Percentiles rank a stretch among this genome's conserved stretches.
These are phyloP conservation scores for Naganishia albida DNA, from an alignment of 1,284 basidiomycete species.

Conservation along the genomic window DNA sequence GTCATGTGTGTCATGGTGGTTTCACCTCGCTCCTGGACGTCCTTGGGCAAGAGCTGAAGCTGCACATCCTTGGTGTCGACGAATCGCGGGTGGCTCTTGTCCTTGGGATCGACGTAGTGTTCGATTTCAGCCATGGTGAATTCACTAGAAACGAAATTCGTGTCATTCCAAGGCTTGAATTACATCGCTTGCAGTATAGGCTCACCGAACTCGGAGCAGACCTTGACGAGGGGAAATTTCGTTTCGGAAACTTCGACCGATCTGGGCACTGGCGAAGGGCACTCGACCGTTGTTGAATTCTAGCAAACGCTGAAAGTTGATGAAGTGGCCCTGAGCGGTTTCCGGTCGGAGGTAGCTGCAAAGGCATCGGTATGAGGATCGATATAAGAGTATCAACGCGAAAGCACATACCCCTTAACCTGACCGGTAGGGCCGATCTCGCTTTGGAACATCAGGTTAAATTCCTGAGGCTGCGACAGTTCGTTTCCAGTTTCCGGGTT, in stretches of 20 bases:
- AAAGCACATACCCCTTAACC: constrained; percentile 73
- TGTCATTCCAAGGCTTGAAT: not conserved
- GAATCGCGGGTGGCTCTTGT: constrained; percentile 88
- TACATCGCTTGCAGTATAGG: not conserved
- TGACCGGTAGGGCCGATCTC: constrained; percentile 97
- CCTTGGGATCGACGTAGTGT: constrained; percentile 93
- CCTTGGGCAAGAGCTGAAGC: constrained; percentile 77
- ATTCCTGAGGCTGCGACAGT: constrained; percentile 87
- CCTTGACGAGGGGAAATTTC: constrained; percentile 97
- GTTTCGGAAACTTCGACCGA: constrained; percentile 95
- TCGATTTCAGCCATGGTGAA: constrained; percentile 99
- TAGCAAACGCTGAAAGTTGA: constrained; percentile 95
- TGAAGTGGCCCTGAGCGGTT: constrained; percentile 98
- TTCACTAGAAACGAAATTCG: constrained; percentile 60
- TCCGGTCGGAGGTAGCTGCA: constrained; percentile 89
- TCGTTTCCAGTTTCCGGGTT: constrained; percentile 94
- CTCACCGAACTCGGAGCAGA: constrained; percentile 78
- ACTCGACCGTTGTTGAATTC: constrained; percentile 97
- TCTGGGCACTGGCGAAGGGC: constrained; percentile 96
- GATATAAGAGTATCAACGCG: not conserved
- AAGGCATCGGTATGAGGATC: not conserved
- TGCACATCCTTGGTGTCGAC: constrained; percentile 73
- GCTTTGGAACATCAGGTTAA: constrained; percentile 98
- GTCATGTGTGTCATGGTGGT: constrained; percentile 69
- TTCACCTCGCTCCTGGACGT: constrained; percentile 75